Evolutionary conservation across 768 basidiomycete species (phyloP).

Genomic region (Neoboletus brunneissimus): DNA sequence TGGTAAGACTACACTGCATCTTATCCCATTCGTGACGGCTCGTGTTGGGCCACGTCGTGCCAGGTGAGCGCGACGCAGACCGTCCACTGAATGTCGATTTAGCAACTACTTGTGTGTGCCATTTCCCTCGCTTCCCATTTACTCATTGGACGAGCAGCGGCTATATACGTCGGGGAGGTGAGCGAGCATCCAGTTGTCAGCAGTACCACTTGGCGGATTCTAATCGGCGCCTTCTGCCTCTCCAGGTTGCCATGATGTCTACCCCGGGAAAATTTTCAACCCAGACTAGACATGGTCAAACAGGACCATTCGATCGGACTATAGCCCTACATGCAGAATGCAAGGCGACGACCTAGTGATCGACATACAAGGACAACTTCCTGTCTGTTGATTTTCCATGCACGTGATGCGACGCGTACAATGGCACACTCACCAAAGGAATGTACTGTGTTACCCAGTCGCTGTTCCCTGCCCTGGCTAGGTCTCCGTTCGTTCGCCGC

Average conservation of each 20-base stretch:
- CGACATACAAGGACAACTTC: background rate
- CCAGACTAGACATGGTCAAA: background rate
- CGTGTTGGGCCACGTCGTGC: background rate
- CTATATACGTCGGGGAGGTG: background rate
- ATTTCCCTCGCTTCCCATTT: no score
- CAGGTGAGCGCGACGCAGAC: background rate
- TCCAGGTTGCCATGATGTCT: background rate
- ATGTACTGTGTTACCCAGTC: background rate
- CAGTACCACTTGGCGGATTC: no score
- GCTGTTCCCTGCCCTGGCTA: background rate
- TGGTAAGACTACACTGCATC: background rate
- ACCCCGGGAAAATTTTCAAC: background rate
- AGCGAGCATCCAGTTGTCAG: background rate
- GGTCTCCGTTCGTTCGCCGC: background rate
- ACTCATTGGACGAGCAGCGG: no score
- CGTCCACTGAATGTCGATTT: background rate
- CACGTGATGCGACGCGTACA: constrained; percentile 25
- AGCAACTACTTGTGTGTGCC: background rate
- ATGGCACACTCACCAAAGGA: background rate
- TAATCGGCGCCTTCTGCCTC: no score
- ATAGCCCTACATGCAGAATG: background rate
- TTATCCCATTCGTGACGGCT: background rate
- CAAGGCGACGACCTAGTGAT: background rate
- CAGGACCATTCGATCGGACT: background rate
- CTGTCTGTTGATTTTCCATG: constrained; percentile 10